A percentile compares a stretch with the other conserved stretches of the same genome.
phyloP scores from a whole-genome alignment of 2,329 filamentous ascomycete species.

The Fusarium siculi region DNA sequence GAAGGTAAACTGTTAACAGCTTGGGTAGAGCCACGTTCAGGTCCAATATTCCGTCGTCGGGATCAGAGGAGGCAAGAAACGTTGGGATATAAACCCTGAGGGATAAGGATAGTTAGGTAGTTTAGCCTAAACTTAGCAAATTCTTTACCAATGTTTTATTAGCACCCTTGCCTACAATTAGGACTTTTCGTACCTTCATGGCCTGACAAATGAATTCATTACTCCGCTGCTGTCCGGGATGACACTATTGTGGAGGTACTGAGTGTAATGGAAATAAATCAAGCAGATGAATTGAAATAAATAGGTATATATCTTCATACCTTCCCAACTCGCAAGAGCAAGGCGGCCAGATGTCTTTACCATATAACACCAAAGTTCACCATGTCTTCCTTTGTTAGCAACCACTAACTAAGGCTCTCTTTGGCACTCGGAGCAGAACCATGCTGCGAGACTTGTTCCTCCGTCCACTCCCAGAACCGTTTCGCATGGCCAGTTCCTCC shows the following conservation, averaged over 20 bases:
- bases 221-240: no score
- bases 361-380: no score
- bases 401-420: neutral
- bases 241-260: no score
- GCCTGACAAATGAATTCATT: no score
- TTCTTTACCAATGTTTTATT: neutral
- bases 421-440: neutral
- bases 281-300: no score
- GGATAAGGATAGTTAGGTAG: neutral
- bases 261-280: no score
- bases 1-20: accelerated
- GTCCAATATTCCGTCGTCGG: accelerated
- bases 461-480: conserved; percentile 54
- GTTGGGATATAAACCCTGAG: no score
- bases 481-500: conserved; percentile 49
- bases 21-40: accelerated
- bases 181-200: no score
- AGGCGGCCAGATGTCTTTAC: no score
- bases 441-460: conserved; percentile 40
- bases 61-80: accelerated
- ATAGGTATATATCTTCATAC: no score
- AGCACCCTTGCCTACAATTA: no score
- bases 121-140: neutral
- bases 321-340: no score
- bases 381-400: accelerated